Base-by-base conservation (phyloP, 306 rosid genomes). In the Astragalus glycyphyllos region DNA sequence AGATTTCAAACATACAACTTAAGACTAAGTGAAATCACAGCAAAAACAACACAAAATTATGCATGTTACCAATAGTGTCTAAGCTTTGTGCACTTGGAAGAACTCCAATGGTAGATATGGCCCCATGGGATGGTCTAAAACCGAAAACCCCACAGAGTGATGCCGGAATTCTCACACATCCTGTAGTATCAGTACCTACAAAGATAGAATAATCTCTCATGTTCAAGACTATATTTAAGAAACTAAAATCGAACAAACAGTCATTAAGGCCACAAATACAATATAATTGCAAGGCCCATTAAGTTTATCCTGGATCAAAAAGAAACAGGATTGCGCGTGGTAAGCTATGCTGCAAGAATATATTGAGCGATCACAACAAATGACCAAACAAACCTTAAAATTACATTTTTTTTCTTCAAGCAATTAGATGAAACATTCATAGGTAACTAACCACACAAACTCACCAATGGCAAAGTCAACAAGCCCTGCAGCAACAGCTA, bases 91-190 rank as follows among this genome's bases (percentile, higher is more conserved):
- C 82, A 76, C 89, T 87, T 20, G 96, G 85, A 67, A 87, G 77
- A 79, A 89, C 89, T 69, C 93, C 90, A 37, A 84, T 74, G 74
- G 85, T 54, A 8, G 96, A 81, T 51, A 84, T 72, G 76, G 86
- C 84, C 74, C 97, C 97, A 48, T 89, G 91, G 55, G 97, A 89
- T 10, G 97, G 87, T 40, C 97, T 89, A 72, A 74, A 91, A 54
- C 93, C 93, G 82, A 91, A 62, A 73, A 89, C 66, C 77, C 96
- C 86, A 85, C 96, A 89, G 63, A 91, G 86, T 57, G 96, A 82
- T 55, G 96, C 93, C 42, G 97, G 88, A 66, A 84, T 84, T 81
- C 97, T 89, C 67, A 91, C 85, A 73, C 96, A 79, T 60, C 97
- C 97, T 17, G 83, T 83, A 6, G 97, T 89, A 84, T 91, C 97